Evolutionary conservation across 352 stramenopile genomes (phyloP), one percentile per base, ranked within the genome.

Genomic region (Phytopythium boreale): DNA sequence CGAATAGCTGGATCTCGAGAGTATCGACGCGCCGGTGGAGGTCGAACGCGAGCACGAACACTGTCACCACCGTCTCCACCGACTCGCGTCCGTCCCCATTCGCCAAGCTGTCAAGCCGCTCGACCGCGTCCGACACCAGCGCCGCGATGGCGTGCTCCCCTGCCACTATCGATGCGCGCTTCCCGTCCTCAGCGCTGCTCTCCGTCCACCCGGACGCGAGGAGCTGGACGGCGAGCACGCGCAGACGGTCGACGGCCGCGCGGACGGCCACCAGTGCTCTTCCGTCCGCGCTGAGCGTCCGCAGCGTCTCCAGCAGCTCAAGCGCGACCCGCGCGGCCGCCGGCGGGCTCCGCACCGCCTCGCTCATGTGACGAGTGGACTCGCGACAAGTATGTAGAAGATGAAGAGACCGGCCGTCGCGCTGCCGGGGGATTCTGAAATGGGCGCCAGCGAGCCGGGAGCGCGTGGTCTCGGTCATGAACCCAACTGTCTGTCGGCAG

Each of bases 261-360:
- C 56, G 36, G 17, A 47, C 36, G 17, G 39, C 56, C 24, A 61
- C 22, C 5, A 61, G 24, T 1, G n/a, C 0, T 7, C 26, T 3
- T 0, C 4, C 41, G 27, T 9, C 26, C 8, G 9, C 22, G 36
- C 26, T 12, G 0, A 36, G 56, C 37, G 56, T 11, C 11, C 56
- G 56, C 56, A 62, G 17, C 22, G 15, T 6, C 39, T 62, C 56
- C 37, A 62, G 56, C 56, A 62, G 56, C 56, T 62, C 56, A 11
- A 41, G 27, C 4, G 27, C 26, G 12, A 61, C 56, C 19, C 56
- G 56, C 26, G 56, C 37, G 26, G 24, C 26, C 37, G 56, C 56
- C 37, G 56, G 56, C 8, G 56, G 56, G 36, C 27, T 49, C 22
- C 34, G 53, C 19, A 59, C 10, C 9, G 53, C 17, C 4, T n/a